phyloP scores from a whole-genome alignment of 2,329 filamentous ascomycete genomes.

The Monosporascus sp. region DNA sequence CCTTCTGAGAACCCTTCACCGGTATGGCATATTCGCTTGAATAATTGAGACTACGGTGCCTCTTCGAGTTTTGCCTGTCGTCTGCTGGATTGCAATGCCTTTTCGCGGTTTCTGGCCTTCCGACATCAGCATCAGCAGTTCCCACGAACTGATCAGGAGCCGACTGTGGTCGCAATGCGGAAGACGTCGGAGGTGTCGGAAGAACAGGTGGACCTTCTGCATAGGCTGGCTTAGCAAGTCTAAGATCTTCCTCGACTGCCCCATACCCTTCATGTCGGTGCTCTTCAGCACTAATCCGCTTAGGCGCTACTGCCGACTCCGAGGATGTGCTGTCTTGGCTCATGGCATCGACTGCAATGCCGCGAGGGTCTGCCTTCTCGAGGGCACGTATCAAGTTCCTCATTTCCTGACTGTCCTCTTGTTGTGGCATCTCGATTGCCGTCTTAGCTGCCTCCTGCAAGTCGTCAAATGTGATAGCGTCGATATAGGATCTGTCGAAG shows the following conservation, averaged over 20 bases:
- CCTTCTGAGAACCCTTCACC: not conserved
- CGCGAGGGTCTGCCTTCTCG: constrained; percentile 47
- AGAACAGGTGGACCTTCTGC: not conserved
- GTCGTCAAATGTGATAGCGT: constrained; percentile 64
- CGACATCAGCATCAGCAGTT: not conserved
- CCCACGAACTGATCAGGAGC: not conserved
- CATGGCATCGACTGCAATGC: constrained; percentile 34
- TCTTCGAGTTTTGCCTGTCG: not conserved
- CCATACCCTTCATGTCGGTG: not conserved
- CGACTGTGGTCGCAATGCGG: not conserved
- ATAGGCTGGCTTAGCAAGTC: not conserved
- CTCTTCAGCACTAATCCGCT: not conserved
- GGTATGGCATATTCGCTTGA: not conserved
- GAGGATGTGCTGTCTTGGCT: constrained; percentile 41
- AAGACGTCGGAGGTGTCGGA: not conserved
- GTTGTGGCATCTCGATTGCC: constrained; percentile 43
- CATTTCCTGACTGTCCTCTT: constrained; percentile 57
- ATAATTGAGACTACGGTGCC: not conserved
- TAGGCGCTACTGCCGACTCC: constrained; percentile 13
- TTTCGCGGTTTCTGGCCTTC: not conserved
- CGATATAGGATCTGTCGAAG: constrained; percentile 63
- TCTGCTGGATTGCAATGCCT: not conserved
- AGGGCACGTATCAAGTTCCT: constrained; percentile 56
- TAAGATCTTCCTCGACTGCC: not conserved
- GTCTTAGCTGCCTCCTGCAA: constrained; percentile 61